A percentile compares a stretch with the other conserved stretches of the same genome.
These are phyloP conservation scores for Apiospora aurea DNA, from an alignment of 2,329 filamentous ascomycete species.

Conservation along the genomic window DNA sequence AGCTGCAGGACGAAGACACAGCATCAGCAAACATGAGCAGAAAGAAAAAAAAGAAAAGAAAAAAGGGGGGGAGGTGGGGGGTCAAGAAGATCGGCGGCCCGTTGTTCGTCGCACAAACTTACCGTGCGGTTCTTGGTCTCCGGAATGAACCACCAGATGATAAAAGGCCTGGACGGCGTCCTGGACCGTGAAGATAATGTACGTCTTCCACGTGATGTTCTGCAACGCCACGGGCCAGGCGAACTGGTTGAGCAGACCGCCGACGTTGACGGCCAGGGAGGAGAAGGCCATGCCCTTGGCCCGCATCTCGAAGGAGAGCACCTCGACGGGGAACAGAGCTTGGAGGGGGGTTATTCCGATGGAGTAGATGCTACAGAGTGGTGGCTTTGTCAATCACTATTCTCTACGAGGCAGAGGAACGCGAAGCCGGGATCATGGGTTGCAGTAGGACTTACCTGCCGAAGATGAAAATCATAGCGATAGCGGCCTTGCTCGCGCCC, in stretches of 20 bases:
- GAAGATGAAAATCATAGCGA: slow-evolving; percentile 63
- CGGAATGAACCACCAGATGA: slow-evolving; percentile 56
- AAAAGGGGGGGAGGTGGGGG: no score
- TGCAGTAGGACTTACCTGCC: slow-evolving; percentile 35
- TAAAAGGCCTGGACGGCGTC: slow-evolving; percentile 47
- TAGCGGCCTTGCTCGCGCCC: slow-evolving; percentile 51
- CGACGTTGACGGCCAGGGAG: slow-evolving; percentile 50
- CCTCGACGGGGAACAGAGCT: slow-evolving; percentile 55
- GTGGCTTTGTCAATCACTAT: no score
- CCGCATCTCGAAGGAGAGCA: slow-evolving; percentile 54
- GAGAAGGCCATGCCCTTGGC: slow-evolving; percentile 58
- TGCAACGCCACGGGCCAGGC: slow-evolving; percentile 53
- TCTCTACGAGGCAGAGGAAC: no score
- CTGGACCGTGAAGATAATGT: slow-evolving; percentile 56
- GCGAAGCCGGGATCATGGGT: no score
- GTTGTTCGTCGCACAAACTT: no score
- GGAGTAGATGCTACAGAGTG: slow-evolving; percentile 53
- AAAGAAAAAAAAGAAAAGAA: no score
- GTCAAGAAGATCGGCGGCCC: no score
- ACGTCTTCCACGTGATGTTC: slow-evolving; percentile 57
- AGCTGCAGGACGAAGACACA: slow-evolving; percentile 35
- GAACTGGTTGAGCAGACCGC: slow-evolving; percentile 52
- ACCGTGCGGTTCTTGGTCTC: slow-evolving; percentile 54
- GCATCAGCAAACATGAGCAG: not conserved
- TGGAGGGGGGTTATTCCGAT: slow-evolving; percentile 44